Conservation (phyloP, 371 early-diverging fungal genomes). For the Capniomyces stellatus region DNA sequence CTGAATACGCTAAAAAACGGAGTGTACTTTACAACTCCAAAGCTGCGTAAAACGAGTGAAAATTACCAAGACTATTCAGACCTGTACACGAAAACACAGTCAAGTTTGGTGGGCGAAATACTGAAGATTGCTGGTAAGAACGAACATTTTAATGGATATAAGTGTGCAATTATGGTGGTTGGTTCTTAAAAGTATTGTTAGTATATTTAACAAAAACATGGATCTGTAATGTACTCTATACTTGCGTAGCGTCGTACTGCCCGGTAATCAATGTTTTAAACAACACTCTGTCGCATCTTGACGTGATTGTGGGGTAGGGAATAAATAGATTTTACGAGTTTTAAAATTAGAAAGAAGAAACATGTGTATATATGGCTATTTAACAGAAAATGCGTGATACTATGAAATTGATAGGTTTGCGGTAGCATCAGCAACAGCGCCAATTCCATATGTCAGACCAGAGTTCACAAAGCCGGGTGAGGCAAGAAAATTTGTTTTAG, state of each 20-base stretch:
- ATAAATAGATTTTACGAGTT: constrained; percentile 9
- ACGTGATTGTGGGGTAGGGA: constrained; percentile 36
- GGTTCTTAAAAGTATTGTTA: too few species aligned
- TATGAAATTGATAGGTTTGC: constrained; percentile 44
- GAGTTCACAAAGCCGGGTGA: constrained; percentile 24
- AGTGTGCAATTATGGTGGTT: neutral
- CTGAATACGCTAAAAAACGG: constrained; percentile 80
- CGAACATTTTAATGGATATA: constrained; percentile 12
- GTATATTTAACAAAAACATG: too few species aligned
- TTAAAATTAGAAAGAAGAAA: neutral
- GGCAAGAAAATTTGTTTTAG: constrained; percentile 26
- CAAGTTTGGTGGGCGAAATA: constrained; percentile 62
- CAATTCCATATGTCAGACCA: constrained; percentile 69
- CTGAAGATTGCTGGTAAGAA: constrained; percentile 49
- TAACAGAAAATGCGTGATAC: neutral
- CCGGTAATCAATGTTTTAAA: constrained; percentile 61
- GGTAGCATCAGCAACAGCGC: constrained; percentile 64
- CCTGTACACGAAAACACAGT: constrained; percentile 49
- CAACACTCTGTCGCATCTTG: constrained; percentile 57
- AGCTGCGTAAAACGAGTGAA: constrained; percentile 37
- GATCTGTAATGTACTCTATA: too few species aligned
- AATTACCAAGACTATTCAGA: constrained; percentile 29
- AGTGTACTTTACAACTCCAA: constrained; percentile 62
- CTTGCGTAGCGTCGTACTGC: constrained; percentile 47
- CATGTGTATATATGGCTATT: constrained; percentile 6